Base-by-base conservation (phyloP, 805 yeast species). In the Starmerella khaoyaiensis region DNA sequence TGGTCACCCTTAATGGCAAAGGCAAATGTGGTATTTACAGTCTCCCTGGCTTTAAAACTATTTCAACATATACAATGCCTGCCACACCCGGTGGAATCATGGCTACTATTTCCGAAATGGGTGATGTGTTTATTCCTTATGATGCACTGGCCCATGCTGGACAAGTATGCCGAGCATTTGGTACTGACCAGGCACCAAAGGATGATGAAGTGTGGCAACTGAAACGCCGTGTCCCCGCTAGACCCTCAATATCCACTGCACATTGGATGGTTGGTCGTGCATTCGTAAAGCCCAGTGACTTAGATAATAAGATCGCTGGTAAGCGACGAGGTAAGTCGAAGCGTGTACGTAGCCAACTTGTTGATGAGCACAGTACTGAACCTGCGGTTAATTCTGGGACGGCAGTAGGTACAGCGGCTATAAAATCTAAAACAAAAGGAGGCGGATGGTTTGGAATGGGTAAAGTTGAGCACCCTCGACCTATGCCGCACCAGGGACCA, bases 221-320 rank as follows among this genome's bases (percentile, higher is more conserved):
- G 18, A 77, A 72, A 19, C 70, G 73, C 43, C 65, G 79, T 31
- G 60, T 68, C 5, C 93, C 94, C 2, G 70, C 72, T 22, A 67
- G 97, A 33, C 99, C 98, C 2, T 66, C 72, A 4, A 72, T 81
- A 5, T 72, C 83, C 25, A 71, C 90, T 0, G 63, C 80, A 30
- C 87, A 78, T 56, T 80, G 95, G 90, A 81, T 90, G 5, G 72
- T 77, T 47, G 95, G 95, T 3, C 62, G 78, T 0, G 72, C 72
- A 15, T 65, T 68, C 43, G 67, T 77, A n/a, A 61, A 74, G 2
- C 56, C 68, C 17, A 64, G 67, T 1, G 93, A 81, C 44, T 63
- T 90, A 36, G 76, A 79, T 41, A 37, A 52, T 10, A 52, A 82
- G 30, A 65, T 87, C 26, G 81, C 79, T 4, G 96, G 96, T 1